Base-by-base conservation (phyloP, 768 basidiomycete species). In the Rhizopogon rudus region DNA sequence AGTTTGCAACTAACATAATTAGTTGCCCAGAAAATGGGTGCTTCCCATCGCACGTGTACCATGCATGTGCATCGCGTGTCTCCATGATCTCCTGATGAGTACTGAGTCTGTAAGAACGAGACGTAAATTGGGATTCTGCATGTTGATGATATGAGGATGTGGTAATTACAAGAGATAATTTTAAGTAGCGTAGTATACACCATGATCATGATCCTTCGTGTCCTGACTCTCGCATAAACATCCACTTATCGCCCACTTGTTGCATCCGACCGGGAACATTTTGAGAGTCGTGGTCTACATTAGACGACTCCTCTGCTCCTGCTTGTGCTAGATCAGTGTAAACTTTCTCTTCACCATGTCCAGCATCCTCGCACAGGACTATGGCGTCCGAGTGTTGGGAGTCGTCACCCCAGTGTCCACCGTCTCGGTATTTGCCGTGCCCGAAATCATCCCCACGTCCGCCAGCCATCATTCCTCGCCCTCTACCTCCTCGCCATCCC, bases 221-320 rank as follows among this genome's bases (percentile, higher is more conserved):
- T 62, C 62, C 55, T 63, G 4, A 57, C 56, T 75, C 77, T 60
- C 75, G 79, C 60, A 84, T 81, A 70, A 87, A 89, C 51, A 84
- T 71, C 89, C 87, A 89, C 63, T 79, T 82, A 68, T 84, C 88
- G 41, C 82, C 86, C 20, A 88, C 73, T 61, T 76, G 80, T 71
- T 83, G 81, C 87, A 90, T 90, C 56, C 78, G 73, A 31, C 81
- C 80, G 22, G 66, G 57, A 33, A 60, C 63, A 44, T 53, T 62
- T 40, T 55, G 44, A 39, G 16, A 20, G 22, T 17, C 50, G 13
- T 13, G 17, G 13, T 39, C 51, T 31, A 42, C 20, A 44, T 43
- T 14, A 13, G 44, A 33, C 9, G 49, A 40, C 3, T n/a, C 25
- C 25, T 5, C 25, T 25, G 25, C 25, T 40, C 53, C 46, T 13